Evolutionary conservation across 1,284 basidiomycete genomes (phyloP), one percentile per base, ranked within the genome.

Genomic region (Moniliophthora roreri): DNA sequence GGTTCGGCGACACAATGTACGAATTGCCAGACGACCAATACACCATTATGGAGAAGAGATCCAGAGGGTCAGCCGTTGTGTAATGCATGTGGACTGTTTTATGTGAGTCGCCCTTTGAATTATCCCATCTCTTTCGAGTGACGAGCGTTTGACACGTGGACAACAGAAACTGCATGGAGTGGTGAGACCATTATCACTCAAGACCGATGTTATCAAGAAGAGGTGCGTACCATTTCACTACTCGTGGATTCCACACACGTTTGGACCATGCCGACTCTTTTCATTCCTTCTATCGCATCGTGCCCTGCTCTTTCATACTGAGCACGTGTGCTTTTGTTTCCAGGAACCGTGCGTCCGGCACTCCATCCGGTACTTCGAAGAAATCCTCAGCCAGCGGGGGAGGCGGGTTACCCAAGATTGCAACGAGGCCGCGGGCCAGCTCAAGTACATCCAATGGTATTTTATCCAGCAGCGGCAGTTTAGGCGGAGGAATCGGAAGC

Each of bases 151-250:
- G 68, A 1, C 64, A 54, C 20, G 18, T 40, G 45, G 51, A 39
- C 60, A 60, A 37, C 67, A 93, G 88, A 97, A 97, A 85, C 75
- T 98, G 44, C 95, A 98, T 64, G 95, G 95, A 40, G 94, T 97
- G 37, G 93, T 95, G 15, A 82, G 95, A 51, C 95, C 95, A 6
- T 73, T 97, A 58, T 95, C 93, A 46, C 80, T 98, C 58, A 98
- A 97, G 80, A 97, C 95, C 21, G 95, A 98, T 68, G 90, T 97
- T 41, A 98, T 98, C 72, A 98, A 98, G 85, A 98, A 97, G 77
- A 82, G 95, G 92, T 93, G 45, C 38, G 45, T 49, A 21, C 53
- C 40, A 28, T 49, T 34, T 32, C 11, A 11, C 28, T 11, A 32
- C 6, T 11, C 11, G 28, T 32, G 28, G 7, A 11, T 6, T 32